These are phyloP conservation scores for Nepenthes gracilis DNA, from an alignment of 148 eudicot species.

Conservation along the genomic window DNA sequence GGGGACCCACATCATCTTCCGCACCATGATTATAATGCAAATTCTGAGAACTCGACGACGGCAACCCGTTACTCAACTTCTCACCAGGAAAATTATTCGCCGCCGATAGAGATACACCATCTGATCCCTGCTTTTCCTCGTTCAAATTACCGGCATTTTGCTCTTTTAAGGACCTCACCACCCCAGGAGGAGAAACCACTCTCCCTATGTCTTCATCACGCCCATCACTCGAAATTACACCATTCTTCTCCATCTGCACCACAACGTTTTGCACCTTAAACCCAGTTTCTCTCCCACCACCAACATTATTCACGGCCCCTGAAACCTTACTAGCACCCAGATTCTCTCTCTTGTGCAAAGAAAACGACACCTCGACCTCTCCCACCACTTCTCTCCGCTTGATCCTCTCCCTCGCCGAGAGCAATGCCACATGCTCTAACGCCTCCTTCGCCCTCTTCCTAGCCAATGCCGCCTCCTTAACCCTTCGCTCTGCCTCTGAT, in stretches of 20 bases:
- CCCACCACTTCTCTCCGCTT: neutral
- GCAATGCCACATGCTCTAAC: neutral
- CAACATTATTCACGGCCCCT: neutral
- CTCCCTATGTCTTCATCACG: neutral
- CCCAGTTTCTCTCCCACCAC: neutral
- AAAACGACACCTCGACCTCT: neutral
- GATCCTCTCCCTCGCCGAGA: neutral
- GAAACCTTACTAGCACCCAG: neutral
- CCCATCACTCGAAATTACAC: neutral
- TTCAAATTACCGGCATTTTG: neutral
- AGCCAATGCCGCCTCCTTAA: neutral
- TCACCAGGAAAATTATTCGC: neutral
- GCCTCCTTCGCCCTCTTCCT: slow-evolving; percentile 6
- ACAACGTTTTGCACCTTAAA: neutral
- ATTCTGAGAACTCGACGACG: neutral
- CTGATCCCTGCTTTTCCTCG: neutral
- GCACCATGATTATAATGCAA: neutral
- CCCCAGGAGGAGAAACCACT: neutral
- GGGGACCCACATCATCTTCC: neutral
- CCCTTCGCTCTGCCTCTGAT: slow-evolving; percentile 5
- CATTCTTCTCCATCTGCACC: neutral
- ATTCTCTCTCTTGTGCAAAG: neutral
- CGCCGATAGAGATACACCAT: neutral
- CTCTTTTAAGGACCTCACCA: neutral
- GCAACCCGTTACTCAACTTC: neutral